Conservation (phyloP, 768 basidiomycete genomes). For the Hygrocybe coccinea region DNA sequence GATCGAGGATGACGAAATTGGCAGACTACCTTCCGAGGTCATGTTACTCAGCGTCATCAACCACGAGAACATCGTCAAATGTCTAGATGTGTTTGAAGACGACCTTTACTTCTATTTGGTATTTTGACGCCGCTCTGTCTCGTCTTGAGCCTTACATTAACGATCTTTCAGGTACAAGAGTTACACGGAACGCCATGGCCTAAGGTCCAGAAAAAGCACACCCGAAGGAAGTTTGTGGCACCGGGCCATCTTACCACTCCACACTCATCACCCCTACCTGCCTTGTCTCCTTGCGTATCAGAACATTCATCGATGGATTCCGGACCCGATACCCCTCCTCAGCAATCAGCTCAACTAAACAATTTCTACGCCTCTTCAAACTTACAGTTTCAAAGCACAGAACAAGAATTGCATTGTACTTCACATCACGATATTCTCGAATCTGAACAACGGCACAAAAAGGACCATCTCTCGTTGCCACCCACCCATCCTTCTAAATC, state of each 20-base stretch:
- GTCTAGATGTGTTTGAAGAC: constrained; percentile 83
- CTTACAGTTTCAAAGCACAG: not conserved
- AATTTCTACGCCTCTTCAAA: not conserved
- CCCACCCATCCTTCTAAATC: constrained; percentile 36
- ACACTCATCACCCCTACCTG: constrained; percentile 40
- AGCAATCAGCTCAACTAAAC: not conserved
- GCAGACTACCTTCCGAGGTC: constrained; percentile 76
- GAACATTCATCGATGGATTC: constrained; percentile 42
- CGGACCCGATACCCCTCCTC: constrained; percentile 40
- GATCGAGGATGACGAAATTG: constrained; percentile 57
- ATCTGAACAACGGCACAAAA: constrained; percentile 10
- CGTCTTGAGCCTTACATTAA: not conserved
- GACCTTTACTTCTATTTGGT: constrained; percentile 82
- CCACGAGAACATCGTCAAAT: constrained; percentile 80
- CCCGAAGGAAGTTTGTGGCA: constrained; percentile 17
- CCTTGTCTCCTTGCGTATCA: constrained; percentile 54
- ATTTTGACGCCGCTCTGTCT: constrained; percentile 23
- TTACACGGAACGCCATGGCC: constrained; percentile 90
- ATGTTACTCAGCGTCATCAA: constrained; percentile 66
- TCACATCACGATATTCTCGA: not conserved
- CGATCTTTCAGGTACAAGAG: constrained; percentile 68
- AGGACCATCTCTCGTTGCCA: constrained; percentile 6
- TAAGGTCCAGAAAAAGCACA: constrained; percentile 36
- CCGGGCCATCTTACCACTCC: constrained; percentile 23
- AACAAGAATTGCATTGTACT: constrained; percentile 16